Evolutionary conservation across 2,329 filamentous ascomycete genomes (phyloP).

Genomic region (Aspergillus aculeatus): DNA sequence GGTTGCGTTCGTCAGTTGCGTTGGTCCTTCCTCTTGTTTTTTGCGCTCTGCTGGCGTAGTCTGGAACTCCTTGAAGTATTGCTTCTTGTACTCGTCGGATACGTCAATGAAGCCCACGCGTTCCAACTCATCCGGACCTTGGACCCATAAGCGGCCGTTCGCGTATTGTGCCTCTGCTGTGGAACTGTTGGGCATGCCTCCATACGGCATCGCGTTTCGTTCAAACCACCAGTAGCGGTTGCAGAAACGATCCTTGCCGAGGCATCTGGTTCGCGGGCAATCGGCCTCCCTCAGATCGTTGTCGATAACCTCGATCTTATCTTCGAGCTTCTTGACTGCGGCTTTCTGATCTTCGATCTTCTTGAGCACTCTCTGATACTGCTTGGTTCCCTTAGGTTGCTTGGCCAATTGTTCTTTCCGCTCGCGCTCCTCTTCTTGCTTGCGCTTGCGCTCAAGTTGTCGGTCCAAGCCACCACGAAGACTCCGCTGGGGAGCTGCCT

Average conservation of each 20-base stretch:
- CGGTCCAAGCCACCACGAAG: slow-evolving; percentile 66
- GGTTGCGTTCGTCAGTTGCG: slow-evolving; percentile 69
- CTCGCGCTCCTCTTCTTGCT: slow-evolving; percentile 69
- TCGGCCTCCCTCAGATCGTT: slow-evolving; percentile 92
- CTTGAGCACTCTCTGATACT: slow-evolving; percentile 81
- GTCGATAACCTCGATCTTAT: slow-evolving; percentile 79
- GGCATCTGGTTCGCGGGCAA: slow-evolving; percentile 81
- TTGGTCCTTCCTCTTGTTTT: slow-evolving; percentile 77
- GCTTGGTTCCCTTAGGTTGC: slow-evolving; percentile 76
- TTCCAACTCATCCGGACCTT: slow-evolving; percentile 89
- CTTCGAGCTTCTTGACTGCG: slow-evolving; percentile 75
- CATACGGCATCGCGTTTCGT: slow-evolving; percentile 95
- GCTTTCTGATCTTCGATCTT: slow-evolving; percentile 87
- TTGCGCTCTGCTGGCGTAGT: slow-evolving; percentile 86
- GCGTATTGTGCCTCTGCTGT: slow-evolving; percentile 85
- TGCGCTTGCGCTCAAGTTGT: slow-evolving; percentile 73
- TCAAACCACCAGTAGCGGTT: slow-evolving; percentile 99
- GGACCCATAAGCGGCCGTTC: slow-evolving; percentile 93
- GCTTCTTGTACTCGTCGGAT: slow-evolving; percentile 65
- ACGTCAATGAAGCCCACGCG: slow-evolving; percentile 83
- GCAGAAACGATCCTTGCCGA: slow-evolving; percentile 96
- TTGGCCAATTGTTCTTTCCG: slow-evolving; percentile 66
- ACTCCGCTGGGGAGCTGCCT: slow-evolving; percentile 57
- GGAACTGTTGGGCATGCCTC: slow-evolving; percentile 80
- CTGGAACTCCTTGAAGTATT: slow-evolving; percentile 74